These are phyloP conservation scores for Teratosphaeria zuluensis DNA, from an alignment of 2,329 filamentous ascomycete species.

Conservation along the genomic window DNA sequence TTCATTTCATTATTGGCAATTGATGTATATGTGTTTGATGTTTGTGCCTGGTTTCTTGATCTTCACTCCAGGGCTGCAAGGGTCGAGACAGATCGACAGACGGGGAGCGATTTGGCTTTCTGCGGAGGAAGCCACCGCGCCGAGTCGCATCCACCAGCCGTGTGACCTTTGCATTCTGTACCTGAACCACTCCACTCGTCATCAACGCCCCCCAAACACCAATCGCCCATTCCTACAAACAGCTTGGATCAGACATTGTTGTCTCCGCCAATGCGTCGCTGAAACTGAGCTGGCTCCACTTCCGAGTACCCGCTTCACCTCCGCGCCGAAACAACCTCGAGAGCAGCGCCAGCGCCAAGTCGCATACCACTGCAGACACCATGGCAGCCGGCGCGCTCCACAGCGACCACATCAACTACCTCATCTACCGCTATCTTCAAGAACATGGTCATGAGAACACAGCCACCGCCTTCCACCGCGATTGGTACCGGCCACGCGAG, in stretches of 20 bases:
- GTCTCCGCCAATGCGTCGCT: background rate
- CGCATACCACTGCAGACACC: background rate
- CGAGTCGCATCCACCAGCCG: background rate
- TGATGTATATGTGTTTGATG: background rate
- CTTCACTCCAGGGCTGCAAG: background rate
- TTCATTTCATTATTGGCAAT: background rate
- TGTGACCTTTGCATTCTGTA: background rate
- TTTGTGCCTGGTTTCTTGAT: background rate
- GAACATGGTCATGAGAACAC: constrained; percentile 27
- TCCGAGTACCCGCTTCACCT: background rate
- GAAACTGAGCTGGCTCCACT: background rate
- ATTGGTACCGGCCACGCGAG: constrained; percentile 44
- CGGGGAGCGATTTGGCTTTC: background rate
- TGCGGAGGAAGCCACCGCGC: background rate
- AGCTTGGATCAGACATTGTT: background rate
- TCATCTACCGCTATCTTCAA: constrained; percentile 53
- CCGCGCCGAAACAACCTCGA: background rate
- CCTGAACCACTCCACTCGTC: background rate
- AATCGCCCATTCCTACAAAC: background rate
- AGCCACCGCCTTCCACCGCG: constrained; percentile 49
- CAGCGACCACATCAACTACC: constrained; percentile 58
- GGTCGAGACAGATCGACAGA: background rate
- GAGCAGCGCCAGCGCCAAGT: background rate
- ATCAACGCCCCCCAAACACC: background rate
- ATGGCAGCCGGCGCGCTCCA: constrained; percentile 29